Evolutionary conservation across 768 basidiomycete genomes (phyloP), one percentile per base, ranked within the genome.

Genomic region (Aureoboletus auriporus): DNA sequence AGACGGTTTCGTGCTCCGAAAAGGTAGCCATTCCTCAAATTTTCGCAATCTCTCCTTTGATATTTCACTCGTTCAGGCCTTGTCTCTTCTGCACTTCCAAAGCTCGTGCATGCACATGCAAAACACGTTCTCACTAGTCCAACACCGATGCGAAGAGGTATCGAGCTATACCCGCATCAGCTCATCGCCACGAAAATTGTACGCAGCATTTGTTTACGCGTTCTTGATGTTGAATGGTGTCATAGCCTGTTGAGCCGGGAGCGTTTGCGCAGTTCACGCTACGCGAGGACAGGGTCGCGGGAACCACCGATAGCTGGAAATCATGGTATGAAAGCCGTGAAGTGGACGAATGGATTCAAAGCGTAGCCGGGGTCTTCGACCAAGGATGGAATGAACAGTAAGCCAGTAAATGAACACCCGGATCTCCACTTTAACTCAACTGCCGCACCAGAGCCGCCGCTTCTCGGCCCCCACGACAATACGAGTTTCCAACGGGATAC

Each of bases 401-500:
- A 61, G 85, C 59, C 13, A 8, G 14, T 42, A 35, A 23, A 6
- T 23, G 14, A n/a, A 34, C 7, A 14, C 20, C 8, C 47, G 28
- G 26, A 38, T 43, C 33, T 20, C 6, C 11, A 23, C 33, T 1
- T 42, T 48, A 4, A 63, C 17, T 10, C 35, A 17, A 17, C 33
- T 27, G 12, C 9, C 39, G 20, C 20, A 31, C n/a, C 60, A 90
- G 89, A 54, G 72, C 70, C 42, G 86, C 83, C 38, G 71, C 75
- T 11, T 67, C 75, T 46, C 78, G 81, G 35, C 77, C 78, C 6
- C 65, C 73, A 35, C 78, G 78, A 54, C 85, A 80, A 54, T 98
- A 95, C 70, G 96, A 99, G 70, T 97, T 99, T 71, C 91, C 96
- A 0, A 92, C 90, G 30, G 96, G 96, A 1, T 97, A 83, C 71